Evolutionary conservation across 345 rosid genomes (phyloP), one percentile per base, ranked within the genome.

Genomic region (Heritiera fomes): DNA sequence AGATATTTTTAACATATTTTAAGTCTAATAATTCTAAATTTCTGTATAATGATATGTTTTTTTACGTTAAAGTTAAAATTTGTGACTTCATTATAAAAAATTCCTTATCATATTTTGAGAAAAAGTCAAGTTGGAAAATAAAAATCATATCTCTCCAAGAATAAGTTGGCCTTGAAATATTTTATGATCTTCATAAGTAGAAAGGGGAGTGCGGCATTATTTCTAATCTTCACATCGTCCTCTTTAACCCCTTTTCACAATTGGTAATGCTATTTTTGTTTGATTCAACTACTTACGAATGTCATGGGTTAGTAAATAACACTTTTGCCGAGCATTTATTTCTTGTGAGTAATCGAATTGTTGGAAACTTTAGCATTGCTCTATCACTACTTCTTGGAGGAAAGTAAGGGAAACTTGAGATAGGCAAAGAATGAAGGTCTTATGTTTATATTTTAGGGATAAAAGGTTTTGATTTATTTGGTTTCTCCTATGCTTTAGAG

Each of bases 401-500:
- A 53, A 11, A 32, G 28, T 52, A 17, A 55, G 61, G 47, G 75
- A 18, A 52, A 17, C 6, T 38, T 55, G 47, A 55, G 32, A 58
- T 72, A 38, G 76, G 32, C 62, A 9, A 32, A 72, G 63, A 55
- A 17, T 18, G 17, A 9, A 53, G 5, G 63, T 53, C 38, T 63
- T 32, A 63, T 32, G 17, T 63, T 32, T 63, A 9, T 32, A 34
- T 52, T 53, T 34, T 47, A 6, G n/a, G 43, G 43, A 63, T 63
- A 13, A 63, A 32, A 32, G 43, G 34, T 63, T 32, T 72, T 72
- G 47, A 34, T 13, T 53, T 28, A 17, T 60, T 46, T 20, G 73
- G 40, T 50, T 32, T 50, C 60, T 49, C 75, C 32, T 71, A 32
- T 50, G 43, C 60, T 28, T 50, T 50, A 70, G 50, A 32, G 75